Conservation (phyloP, 1,139 yeast species). For the Magnusiomyces starmeri region DNA sequence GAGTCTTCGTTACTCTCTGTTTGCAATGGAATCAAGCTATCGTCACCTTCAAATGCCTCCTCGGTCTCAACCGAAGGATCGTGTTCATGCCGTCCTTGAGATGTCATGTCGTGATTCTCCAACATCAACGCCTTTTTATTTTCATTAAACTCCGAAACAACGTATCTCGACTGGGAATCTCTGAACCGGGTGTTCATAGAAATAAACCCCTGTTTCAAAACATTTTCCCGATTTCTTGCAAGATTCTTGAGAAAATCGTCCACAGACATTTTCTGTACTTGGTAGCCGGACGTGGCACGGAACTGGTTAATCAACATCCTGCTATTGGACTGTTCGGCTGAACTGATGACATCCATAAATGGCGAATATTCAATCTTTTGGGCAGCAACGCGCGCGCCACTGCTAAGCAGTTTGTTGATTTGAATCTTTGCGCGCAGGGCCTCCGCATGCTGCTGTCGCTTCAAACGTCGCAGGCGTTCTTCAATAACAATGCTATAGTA, state of each 20-base stretch:
- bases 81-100: neutral
- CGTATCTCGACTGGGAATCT: slow-evolving; percentile 7
- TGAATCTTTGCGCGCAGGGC: slow-evolving; percentile 15
- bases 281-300: slow-evolving; percentile 1
- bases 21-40: slow-evolving; percentile 8
- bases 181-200: slow-evolving; percentile 12
- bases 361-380: slow-evolving; percentile 13
- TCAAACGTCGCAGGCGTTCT: slow-evolving; percentile 18
- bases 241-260: slow-evolving; percentile 4
- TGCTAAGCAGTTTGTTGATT: slow-evolving; percentile 7
- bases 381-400: slow-evolving; percentile 3
- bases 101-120: too few relatives aligned
- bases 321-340: neutral
- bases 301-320: slow-evolving; percentile 1
- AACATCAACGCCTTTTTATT: neutral
- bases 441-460: slow-evolving; percentile 14
- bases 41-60: slow-evolving; percentile 11
- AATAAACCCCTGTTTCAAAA: slow-evolving; percentile 7
- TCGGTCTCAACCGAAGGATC: neutral
- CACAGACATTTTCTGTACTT: neutral
- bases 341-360: slow-evolving; percentile 17
- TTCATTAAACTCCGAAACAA: slow-evolving; percentile 6
- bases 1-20: slow-evolving; percentile 18
- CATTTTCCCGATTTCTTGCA: slow-evolving; percentile 1
- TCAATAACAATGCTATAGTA: slow-evolving; percentile 18